These are phyloP conservation scores for Myxozyma melibiosi DNA, from an alignment of 805 yeast genomes.

Conservation along the genomic window DNA sequence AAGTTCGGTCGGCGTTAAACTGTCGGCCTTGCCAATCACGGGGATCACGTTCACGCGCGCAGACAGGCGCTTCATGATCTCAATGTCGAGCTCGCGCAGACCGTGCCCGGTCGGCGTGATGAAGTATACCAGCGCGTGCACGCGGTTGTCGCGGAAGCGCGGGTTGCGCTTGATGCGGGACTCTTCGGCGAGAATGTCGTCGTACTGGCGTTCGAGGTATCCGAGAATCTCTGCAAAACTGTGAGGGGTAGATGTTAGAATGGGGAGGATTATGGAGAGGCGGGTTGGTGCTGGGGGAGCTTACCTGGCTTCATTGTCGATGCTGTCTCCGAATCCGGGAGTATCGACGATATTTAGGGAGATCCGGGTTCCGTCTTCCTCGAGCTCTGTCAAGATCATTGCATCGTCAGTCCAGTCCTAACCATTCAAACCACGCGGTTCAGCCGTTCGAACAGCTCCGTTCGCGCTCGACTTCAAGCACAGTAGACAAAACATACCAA, in stretches of 20 bases:
- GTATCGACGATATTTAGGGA: slow-evolving; percentile 65
- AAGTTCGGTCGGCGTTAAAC: slow-evolving; percentile 68
- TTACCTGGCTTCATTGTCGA: slow-evolving; percentile 60
- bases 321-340: slow-evolving; percentile 77
- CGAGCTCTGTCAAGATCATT: slow-evolving; percentile 47
- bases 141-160: slow-evolving; percentile 68
- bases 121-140: slow-evolving; percentile 77
- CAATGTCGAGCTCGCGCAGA: slow-evolving; percentile 69
- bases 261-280: too few relatives aligned
- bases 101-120: slow-evolving; percentile 63
- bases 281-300: too few relatives aligned
- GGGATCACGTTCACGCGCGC: slow-evolving; percentile 81
- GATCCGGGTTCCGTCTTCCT: slow-evolving; percentile 56
- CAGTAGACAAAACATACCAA: slow-evolving; percentile 20
- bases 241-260: too few relatives aligned
- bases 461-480: neutral
- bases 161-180: slow-evolving; percentile 73
- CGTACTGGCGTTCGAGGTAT: slow-evolving; percentile 71
- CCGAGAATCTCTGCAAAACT: slow-evolving; percentile 52
- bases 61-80: slow-evolving; percentile 68
- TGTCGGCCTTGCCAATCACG: slow-evolving; percentile 77
- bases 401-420: neutral
- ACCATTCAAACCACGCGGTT: neutral
- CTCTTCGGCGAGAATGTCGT: slow-evolving; percentile 72
- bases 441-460: too few relatives aligned